Evolutionary conservation across 2,329 filamentous ascomycete species (phyloP).

Genomic region (Fonsecaea multimorphosa): DNA sequence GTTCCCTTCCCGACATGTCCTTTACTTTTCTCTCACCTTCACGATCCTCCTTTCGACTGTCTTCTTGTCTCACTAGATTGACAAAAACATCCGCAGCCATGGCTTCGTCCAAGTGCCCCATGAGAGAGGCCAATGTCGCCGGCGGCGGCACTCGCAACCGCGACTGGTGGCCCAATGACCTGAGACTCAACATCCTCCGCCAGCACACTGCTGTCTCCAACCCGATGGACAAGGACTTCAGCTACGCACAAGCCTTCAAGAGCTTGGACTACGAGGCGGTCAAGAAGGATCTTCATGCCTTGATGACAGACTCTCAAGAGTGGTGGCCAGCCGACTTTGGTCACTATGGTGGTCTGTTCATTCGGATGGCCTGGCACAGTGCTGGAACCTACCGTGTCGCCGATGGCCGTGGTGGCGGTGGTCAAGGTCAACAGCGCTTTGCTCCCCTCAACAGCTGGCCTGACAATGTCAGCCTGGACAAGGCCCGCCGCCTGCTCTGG

Average conservation of each 20-base stretch:
- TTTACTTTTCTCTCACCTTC: constrained; percentile 11
- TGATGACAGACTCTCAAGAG: constrained; percentile 80
- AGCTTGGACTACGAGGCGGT: constrained; percentile 71
- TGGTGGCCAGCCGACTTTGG: constrained; percentile 85
- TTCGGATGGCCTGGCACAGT: constrained; percentile 82
- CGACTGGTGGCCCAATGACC: constrained; percentile 76
- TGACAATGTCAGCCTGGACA: constrained; percentile 78
- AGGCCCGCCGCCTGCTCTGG: constrained; percentile 79
- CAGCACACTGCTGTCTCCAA: constrained; percentile 70
- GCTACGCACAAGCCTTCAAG: constrained; percentile 76
- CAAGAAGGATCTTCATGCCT: constrained; percentile 73
- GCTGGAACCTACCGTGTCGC: constrained; percentile 77
- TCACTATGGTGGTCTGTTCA: constrained; percentile 79
- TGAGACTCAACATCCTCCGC: constrained; percentile 74
- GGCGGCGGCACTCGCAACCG: constrained; percentile 71
- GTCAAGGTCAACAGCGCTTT: constrained; percentile 77
- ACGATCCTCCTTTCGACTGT: background rate
- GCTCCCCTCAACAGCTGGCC: constrained; percentile 83
- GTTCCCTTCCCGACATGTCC: constrained; percentile 1
- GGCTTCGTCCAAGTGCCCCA: constrained; percentile 31
- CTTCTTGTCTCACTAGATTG: constrained; percentile 2
- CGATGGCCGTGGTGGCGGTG: constrained; percentile 76
- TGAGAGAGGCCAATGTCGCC: constrained; percentile 45
- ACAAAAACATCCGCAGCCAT: constrained; percentile 20
- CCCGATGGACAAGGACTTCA: constrained; percentile 69